Percentiles rank a stretch among this genome's conserved stretches.
phyloP scores from a whole-genome alignment of 2,329 filamentous ascomycete species.

The Rhytidhysteron rufulum region DNA sequence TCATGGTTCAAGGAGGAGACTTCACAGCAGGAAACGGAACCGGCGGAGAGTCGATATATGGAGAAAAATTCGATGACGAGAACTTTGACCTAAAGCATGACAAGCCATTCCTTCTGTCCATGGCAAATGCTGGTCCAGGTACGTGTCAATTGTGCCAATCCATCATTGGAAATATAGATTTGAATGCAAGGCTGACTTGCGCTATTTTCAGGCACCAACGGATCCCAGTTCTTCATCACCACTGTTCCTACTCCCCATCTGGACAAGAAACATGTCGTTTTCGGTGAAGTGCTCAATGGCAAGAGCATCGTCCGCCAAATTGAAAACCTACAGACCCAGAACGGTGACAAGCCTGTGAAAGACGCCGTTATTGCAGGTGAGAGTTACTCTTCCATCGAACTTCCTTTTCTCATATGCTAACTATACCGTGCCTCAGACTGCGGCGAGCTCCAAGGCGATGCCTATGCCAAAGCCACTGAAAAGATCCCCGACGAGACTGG shows the following conservation, averaged over 20 bases:
- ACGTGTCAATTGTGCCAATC: slow-evolving; percentile 35
- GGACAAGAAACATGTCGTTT: slow-evolving; percentile 95
- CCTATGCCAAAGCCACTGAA: slow-evolving; percentile 62
- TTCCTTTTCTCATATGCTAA: neutral
- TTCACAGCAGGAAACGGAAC: slow-evolving; percentile 95
- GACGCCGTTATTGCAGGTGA: slow-evolving; percentile 65
- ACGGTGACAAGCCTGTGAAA: slow-evolving; percentile 71
- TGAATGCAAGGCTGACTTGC: too few species aligned
- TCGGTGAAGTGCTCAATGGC: slow-evolving; percentile 87
- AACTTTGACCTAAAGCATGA: slow-evolving; percentile 92
- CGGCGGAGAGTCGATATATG: slow-evolving; percentile 95
- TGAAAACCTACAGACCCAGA: slow-evolving; percentile 74
- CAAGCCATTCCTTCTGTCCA: slow-evolving; percentile 87
- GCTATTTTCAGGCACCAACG: slow-evolving; percentile 83
- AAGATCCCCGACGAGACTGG: slow-evolving; percentile 76
- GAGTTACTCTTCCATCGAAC: slow-evolving; percentile 5
- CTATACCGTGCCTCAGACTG: slow-evolving; percentile 56
- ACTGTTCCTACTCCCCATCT: slow-evolving; percentile 93
- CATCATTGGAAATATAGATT: too few species aligned
- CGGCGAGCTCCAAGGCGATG: slow-evolving; percentile 74
- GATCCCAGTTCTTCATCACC: slow-evolving; percentile 97
- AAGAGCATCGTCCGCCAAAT: slow-evolving; percentile 88
- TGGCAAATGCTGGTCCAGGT: slow-evolving; percentile 96
- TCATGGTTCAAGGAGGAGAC: slow-evolving; percentile 98
- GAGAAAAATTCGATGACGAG: slow-evolving; percentile 95